These are phyloP conservation scores for Dactylonectria estremocensis DNA, from an alignment of 2,329 filamentous ascomycete species.

Conservation along the genomic window DNA sequence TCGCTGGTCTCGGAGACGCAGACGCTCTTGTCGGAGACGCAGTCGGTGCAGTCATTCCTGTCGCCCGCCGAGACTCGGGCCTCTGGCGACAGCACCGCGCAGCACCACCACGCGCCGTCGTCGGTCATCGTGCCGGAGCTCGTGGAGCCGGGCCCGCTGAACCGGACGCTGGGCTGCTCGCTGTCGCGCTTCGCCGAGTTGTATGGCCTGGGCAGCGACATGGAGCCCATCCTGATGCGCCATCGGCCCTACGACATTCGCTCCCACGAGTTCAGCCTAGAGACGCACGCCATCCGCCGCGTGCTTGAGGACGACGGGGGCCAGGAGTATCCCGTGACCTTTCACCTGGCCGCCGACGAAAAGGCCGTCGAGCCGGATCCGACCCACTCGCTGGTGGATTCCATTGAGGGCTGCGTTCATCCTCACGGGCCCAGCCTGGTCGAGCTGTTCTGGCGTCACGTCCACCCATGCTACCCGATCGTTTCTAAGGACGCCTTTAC, in stretches of 20 bases:
- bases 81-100: slow-evolving; percentile 42
- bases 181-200: slow-evolving; percentile 50
- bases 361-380: slow-evolving; percentile 49
- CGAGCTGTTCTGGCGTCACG: slow-evolving; percentile 73
- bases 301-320: slow-evolving; percentile 66
- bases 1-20: slow-evolving; percentile 37
- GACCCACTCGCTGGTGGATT: slow-evolving; percentile 49
- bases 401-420: slow-evolving; percentile 71
- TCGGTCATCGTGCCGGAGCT: slow-evolving; percentile 37
- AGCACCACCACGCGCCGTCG: slow-evolving; percentile 33
- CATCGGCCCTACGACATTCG: slow-evolving; percentile 67
- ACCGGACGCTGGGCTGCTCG: slow-evolving; percentile 46
- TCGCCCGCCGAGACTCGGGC: slow-evolving; percentile 46
- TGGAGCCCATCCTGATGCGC: slow-evolving; percentile 54
- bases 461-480: slow-evolving; percentile 68
- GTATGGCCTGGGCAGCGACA: slow-evolving; percentile 53
- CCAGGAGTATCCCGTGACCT: slow-evolving; percentile 52
- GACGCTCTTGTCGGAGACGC: slow-evolving; percentile 40
- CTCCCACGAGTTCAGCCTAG: slow-evolving; percentile 59
- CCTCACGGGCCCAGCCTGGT: slow-evolving; percentile 73
- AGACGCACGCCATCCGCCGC: slow-evolving; percentile 73
- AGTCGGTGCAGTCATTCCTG: slow-evolving; percentile 44
- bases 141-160: slow-evolving; percentile 35
- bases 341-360: slow-evolving; percentile 52
- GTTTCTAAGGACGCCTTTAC: slow-evolving; percentile 69